phyloP scores from a whole-genome alignment of 768 basidiomycete genomes.

The Collybia nuda region DNA sequence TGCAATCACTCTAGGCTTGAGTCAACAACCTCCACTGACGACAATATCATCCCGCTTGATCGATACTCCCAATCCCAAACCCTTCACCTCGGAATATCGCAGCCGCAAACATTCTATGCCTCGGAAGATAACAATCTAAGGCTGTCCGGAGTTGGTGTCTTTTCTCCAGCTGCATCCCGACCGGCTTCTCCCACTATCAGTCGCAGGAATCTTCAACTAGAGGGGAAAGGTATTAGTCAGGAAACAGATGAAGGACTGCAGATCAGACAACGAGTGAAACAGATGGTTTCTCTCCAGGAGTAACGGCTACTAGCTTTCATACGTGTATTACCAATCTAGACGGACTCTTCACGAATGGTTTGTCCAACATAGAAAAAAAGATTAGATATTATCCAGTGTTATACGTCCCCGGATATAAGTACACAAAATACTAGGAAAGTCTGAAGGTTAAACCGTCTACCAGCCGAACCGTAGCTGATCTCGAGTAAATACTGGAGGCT shows the following conservation, averaged over 20 bases:
- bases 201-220: conserved; percentile 28
- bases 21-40: not conserved
- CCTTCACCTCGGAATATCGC: conserved; percentile 18
- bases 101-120: conserved; percentile 50
- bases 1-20: conserved; percentile 26
- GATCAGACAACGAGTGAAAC: conserved; percentile 13
- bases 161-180: conserved; percentile 68
- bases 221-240: conserved; percentile 13
- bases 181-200: conserved; percentile 64
- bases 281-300: not conserved
- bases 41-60: not conserved
- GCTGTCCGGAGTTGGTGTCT: conserved; percentile 69
- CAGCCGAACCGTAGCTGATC: conserved; percentile 84
- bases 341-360: not conserved
- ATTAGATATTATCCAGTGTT: too few relatives aligned
- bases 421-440: conserved; percentile 12
- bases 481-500: conserved; percentile 90
- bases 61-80: not conserved
- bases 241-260: conserved; percentile 16
- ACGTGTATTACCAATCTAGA: not conserved
- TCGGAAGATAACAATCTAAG: conserved; percentile 49
- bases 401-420: not conserved
- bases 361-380: too few relatives aligned
- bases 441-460: conserved; percentile 21
- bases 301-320: not conserved